Base-by-base conservation (phyloP, 768 basidiomycete species). In the Hydnum rufescens region DNA sequence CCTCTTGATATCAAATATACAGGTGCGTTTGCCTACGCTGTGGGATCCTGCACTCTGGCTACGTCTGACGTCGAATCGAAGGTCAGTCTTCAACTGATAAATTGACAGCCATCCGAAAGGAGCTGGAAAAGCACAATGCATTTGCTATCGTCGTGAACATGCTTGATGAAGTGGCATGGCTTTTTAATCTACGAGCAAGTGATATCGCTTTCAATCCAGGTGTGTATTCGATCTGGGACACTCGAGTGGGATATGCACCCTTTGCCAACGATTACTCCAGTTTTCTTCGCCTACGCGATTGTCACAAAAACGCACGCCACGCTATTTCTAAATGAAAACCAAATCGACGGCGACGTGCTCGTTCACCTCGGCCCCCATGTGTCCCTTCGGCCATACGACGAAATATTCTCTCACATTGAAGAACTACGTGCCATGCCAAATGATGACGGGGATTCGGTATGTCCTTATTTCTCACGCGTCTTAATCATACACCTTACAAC, bases 141-240 rank as follows among this genome's bases (percentile, higher is more conserved):
- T 59, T 61, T 22, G 88, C 82, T 1, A 64, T 85, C 39, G 78
- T 93, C 1, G 74, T 96, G 3, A 81, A 73, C n/a, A 78, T 82
- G 72, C 74, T 97, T 22, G 93, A 97, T 63, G 93, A 97, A 63
- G 77, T 93, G 49, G 89, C 88, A 0, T 97, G 89, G 89, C 62
- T 90, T 34, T 85, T 88, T 67, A 92, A 96, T 64, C 69, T 99
- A 30, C 79, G 93, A 56, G 92, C 90, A 1, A 75, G 78, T 2
- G 93, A 96, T 62, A 92, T 97, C 60, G 78, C 79, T 31, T 96
- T 74, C 66, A 97, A 95, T 55, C 80, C 80, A 3, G 77, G 77
- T 71, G 56, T 30, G 58, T 32, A 31, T 43, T 42, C 5, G 30
- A 39, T 31, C 18, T 29, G 5, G 5, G 18, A 19, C 44, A 19